Percentiles rank a stretch among this genome's conserved stretches.
These are phyloP conservation scores for Lactuca sativa DNA, from an alignment of 129 eudicot species.

Conservation along the genomic window DNA sequence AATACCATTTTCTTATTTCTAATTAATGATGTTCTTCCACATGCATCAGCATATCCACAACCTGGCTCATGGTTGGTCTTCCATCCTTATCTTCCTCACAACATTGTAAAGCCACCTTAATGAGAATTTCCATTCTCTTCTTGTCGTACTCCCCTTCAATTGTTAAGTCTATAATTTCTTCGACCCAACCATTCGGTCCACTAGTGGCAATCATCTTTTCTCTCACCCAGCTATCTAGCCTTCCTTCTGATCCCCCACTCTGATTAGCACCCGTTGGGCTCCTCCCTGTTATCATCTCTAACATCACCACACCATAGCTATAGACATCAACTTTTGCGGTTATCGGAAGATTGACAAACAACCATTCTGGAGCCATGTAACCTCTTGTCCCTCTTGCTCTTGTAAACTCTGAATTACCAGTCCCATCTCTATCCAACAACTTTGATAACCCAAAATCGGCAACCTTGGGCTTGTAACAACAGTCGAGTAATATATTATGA, in stretches of 20 bases:
- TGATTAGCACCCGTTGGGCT: conserved; percentile 2
- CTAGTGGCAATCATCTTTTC: conserved; percentile 16
- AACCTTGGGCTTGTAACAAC: conserved; percentile 29
- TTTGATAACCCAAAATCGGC: conserved; percentile 41
- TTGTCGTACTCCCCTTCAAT: conserved; percentile 12
- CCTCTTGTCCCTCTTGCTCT: conserved; percentile 50
- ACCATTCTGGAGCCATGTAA: conserved; percentile 57
- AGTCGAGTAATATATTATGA: conserved; percentile 28
- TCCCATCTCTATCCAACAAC: conserved; percentile 12
- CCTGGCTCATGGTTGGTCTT: conserved; percentile 49
- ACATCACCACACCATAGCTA: conserved; percentile 37
- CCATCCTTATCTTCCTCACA: conserved; percentile 37
- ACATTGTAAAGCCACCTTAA: conserved; percentile 34
- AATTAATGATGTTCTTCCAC: conserved; percentile 16
- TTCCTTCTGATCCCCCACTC: neutral
- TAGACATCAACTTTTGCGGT: conserved; percentile 46
- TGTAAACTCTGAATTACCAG: conserved; percentile 18
- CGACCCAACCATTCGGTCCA: conserved; percentile 17
- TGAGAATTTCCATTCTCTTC: conserved; percentile 21
- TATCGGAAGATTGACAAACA: conserved; percentile 26
- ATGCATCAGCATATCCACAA: conserved; percentile 29
- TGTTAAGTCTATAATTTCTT: conserved; percentile 19
- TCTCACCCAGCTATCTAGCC: conserved; percentile 27
- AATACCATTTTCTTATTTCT: too few relatives aligned
- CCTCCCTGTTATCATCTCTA: conserved; percentile 36